Evolutionary conservation across 2,329 filamentous ascomycete species (phyloP), one percentile per base, ranked within the genome.

Genomic region (Aquanectria penicillioides): DNA sequence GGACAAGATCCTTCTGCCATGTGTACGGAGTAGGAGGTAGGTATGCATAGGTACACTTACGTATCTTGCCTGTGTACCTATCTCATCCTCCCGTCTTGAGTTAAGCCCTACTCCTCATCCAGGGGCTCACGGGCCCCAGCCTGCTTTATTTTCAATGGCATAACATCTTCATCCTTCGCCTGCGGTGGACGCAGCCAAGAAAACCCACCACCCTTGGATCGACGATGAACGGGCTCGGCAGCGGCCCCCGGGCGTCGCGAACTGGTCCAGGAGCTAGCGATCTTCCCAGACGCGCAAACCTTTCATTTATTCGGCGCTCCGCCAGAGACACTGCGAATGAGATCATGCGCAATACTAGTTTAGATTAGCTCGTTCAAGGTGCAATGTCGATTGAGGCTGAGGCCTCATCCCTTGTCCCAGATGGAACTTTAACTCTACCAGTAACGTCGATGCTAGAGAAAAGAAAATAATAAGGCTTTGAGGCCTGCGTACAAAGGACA

Each of bases 181-280:
- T 34, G 36, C 36, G 31, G 46, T 49, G 44, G 44, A 34, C 47
- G 34, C 38, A 11, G 26, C 43, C 52, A 48, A 44, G 47, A 56
- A 34, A 23, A 43, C 12, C 10, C 18, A 11, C 12, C 25, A 12
- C 18, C n/a, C 29, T 18, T 29, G 43, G 17, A 25, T 47, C 40
- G 15, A 41, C 23, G 18, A 36, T 15, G 31, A 37, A 50, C 31
- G 23, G 23, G 20, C 46, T 44, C 29, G 29, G 12, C 29, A 22
- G 15, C 26, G 28, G 37, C 29, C 29, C 51, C n/a, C 26, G 33
- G 44, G 22, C 26, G 31, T 20, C 28, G 26, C 20, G 40, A 37
- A 57, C 37, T 11, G 15, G 11, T 34, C 18, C 4, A 46, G 33
- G 22, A 37, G 23, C 25, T 25, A 46, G 31, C 34, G 13, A 33